A percentile compares a stretch with the other conserved stretches of the same genome.
These are phyloP conservation scores for Hymenoscyphus albidus DNA, from an alignment of 2,329 filamentous ascomycete genomes.

Conservation along the genomic window DNA sequence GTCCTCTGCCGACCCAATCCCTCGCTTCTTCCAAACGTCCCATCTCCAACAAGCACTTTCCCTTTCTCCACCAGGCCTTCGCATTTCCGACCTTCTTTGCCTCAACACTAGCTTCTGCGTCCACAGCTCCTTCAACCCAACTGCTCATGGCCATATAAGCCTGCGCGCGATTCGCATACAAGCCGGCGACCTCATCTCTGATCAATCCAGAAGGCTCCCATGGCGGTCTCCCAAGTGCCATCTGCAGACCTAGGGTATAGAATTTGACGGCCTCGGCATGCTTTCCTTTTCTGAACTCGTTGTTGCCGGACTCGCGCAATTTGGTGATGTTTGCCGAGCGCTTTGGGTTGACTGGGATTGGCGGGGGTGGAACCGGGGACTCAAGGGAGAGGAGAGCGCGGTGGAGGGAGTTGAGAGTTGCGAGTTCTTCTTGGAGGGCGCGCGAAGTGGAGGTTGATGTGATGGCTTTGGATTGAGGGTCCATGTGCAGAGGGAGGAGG, in stretches of 20 bases:
- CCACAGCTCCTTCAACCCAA: conserved; percentile 83
- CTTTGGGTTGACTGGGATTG: conserved; percentile 89
- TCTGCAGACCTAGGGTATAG: conserved; percentile 83
- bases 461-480: conserved; percentile 77
- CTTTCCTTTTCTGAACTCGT: conserved; percentile 72
- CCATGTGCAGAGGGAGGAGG: conserved; percentile 74
- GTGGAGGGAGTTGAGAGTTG: conserved; percentile 75
- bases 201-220: conserved; percentile 88
- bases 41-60: conserved; percentile 87
- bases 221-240: conserved; percentile 74
- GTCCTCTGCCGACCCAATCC: conserved; percentile 69
- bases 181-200: conserved; percentile 73
- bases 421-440: conserved; percentile 61
- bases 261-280: conserved; percentile 73
- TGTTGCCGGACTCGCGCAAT: conserved; percentile 83
- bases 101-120: conserved; percentile 86
- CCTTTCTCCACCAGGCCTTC: conserved; percentile 91
- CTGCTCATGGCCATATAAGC: conserved; percentile 76
- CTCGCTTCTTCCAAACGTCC: conserved; percentile 75
- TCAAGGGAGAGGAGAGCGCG: conserved; percentile 65
- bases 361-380: conserved; percentile 70
- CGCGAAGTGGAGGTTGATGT: conserved; percentile 45
- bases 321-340: conserved; percentile 84
- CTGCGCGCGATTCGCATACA: conserved; percentile 87
- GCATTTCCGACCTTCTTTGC: conserved; percentile 81